Conservation (phyloP, 805 yeast genomes). For the Candida tibetensis region DNA sequence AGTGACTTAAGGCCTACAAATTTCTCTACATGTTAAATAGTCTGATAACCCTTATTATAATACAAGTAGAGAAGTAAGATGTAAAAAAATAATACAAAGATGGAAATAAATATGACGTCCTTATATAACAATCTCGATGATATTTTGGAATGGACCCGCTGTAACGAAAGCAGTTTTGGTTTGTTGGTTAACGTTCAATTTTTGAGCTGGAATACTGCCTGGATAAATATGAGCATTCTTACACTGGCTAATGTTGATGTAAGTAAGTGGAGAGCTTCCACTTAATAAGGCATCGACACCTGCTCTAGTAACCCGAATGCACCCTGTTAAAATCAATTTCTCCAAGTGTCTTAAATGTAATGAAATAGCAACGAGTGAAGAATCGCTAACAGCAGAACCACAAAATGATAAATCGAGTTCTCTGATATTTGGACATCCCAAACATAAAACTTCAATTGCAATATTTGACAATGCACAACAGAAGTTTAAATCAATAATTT, state of each 20-base stretch:
- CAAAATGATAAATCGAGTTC: conserved; percentile 65
- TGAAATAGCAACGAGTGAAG: conserved; percentile 59
- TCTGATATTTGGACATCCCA: conserved; percentile 59
- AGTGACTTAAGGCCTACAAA: too few relatives aligned
- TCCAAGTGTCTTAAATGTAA: conserved; percentile 50
- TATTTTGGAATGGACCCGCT: conserved; percentile 49
- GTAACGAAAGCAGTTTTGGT: conserved; percentile 59
- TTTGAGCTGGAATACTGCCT: conserved; percentile 57
- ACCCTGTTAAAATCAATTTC: conserved; percentile 57
- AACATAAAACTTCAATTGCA: conserved; percentile 61
- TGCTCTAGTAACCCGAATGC: conserved; percentile 72
- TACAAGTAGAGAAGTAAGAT: background rate
- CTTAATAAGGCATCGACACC: conserved; percentile 68
- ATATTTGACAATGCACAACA: conserved; percentile 74
- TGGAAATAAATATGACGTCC: background rate
- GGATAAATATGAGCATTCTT: conserved; percentile 64
- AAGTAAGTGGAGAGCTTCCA: conserved; percentile 50
- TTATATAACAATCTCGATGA: conserved; percentile 57
- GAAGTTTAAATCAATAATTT: conserved; percentile 60
- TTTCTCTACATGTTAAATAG: too few relatives aligned
- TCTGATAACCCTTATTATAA: background rate
- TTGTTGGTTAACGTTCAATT: conserved; percentile 47
- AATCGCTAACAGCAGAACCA: conserved; percentile 77
- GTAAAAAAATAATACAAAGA: background rate
- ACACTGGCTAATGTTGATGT: conserved; percentile 68